Conservation (phyloP, 768 basidiomycete species). For the Hortiboletus campestris region DNA sequence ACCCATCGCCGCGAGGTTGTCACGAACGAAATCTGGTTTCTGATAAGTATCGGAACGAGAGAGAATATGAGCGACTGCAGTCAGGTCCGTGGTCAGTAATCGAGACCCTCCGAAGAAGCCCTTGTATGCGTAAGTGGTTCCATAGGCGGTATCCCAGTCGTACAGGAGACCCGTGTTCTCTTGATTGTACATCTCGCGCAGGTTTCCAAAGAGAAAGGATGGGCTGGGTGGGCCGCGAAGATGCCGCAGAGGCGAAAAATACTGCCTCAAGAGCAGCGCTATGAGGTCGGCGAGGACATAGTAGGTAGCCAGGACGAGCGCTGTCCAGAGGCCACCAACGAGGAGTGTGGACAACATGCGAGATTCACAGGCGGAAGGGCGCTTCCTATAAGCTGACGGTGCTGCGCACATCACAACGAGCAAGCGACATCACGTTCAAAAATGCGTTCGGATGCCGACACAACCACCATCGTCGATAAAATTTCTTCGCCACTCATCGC, state of each 20-base stretch:
- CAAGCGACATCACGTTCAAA: not conserved
- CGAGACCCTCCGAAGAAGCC: slow-evolving; percentile 52
- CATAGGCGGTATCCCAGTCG: slow-evolving; percentile 46
- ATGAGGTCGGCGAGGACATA: slow-evolving; percentile 38
- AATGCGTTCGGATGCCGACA: slow-evolving; percentile 6
- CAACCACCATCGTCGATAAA: slow-evolving; percentile 12
- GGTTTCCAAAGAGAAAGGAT: slow-evolving; percentile 52
- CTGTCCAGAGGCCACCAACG: not conserved
- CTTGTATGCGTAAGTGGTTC: slow-evolving; percentile 50
- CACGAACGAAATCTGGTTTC: slow-evolving; percentile 58
- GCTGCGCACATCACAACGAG: too few species aligned
- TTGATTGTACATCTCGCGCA: slow-evolving; percentile 53
- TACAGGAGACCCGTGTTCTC: slow-evolving; percentile 52
- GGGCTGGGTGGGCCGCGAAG: slow-evolving; percentile 47
- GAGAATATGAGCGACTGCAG: slow-evolving; percentile 58
- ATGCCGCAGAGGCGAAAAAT: slow-evolving; percentile 44
- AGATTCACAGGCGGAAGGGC: not conserved
- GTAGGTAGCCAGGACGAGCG: slow-evolving; percentile 15
- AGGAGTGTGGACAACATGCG: slow-evolving; percentile 3
- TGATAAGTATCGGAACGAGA: slow-evolving; percentile 54
- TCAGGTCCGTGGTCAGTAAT: slow-evolving; percentile 58
- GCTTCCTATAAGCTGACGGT: not conserved
- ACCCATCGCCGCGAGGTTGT: slow-evolving; percentile 50
- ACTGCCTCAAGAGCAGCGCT: slow-evolving; percentile 43
- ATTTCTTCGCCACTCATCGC: slow-evolving; percentile 24